phyloP scores from a whole-genome alignment of 805 yeast species.

The Candida gorgasii region DNA sequence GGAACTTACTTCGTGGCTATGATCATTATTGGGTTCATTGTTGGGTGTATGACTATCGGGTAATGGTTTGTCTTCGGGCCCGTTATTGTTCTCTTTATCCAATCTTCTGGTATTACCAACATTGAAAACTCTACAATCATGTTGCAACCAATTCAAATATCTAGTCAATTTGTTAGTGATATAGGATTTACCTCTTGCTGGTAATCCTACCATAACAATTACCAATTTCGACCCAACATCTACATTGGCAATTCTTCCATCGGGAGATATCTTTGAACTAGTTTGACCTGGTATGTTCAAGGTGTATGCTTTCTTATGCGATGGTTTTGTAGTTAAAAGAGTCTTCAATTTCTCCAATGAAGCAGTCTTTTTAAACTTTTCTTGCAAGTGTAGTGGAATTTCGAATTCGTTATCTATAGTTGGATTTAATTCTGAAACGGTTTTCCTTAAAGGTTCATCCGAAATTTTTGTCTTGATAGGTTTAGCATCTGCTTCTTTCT shows the following conservation, averaged over 20 bases:
- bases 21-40: conserved; percentile 22
- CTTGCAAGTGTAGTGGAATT: conserved; percentile 34
- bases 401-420: conserved; percentile 19
- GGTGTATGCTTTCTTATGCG: conserved; percentile 68
- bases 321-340: conserved; percentile 37
- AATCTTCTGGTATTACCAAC: conserved; percentile 93
- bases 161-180: conserved; percentile 88
- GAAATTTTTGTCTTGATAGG: neutral
- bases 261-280: conserved; percentile 74
- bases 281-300: conserved; percentile 93
- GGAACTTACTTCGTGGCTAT: neutral
- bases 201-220: conserved; percentile 94
- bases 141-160: conserved; percentile 92
- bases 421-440: conserved; percentile 8
- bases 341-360: conserved; percentile 40
- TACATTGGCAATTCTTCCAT: conserved; percentile 59
- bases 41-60: conserved; percentile 43
- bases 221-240: conserved; percentile 85
- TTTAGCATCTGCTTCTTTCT: neutral
- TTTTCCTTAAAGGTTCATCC: conserved; percentile 7
- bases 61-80: conserved; percentile 68
- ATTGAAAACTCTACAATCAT: conserved; percentile 85
- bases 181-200: conserved; percentile 94
- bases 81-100: conserved; percentile 58
- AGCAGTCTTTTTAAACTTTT: conserved; percentile 42